Base-by-base conservation (phyloP, 1,284 basidiomycete species). In the Puccinia sorghi region DNA sequence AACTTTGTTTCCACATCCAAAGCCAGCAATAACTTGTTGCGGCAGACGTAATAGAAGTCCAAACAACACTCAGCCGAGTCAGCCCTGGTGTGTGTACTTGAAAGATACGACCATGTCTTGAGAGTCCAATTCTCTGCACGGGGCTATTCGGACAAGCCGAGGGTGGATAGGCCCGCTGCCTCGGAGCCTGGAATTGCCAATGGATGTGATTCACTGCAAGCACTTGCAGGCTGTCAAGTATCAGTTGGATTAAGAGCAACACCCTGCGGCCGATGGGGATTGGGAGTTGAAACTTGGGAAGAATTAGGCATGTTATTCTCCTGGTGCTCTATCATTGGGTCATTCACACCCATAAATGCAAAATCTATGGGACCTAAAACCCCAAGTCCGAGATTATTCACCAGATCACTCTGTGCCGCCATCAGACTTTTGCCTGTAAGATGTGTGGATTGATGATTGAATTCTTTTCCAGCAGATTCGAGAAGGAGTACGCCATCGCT, bases 401-500 rank as follows among this genome's bases (percentile, higher is more conserved):
- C 81, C 25, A 84, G 83, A 67, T 85, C 84, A 72, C 84, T 83
- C 64, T 86, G 85, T 3, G 85, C 85, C 41, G 83, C 83, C 5
- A 84, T 83, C 8, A 86, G 82, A 9, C 84, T 84, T 56, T 85
- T 84, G 5, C 82, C 81, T 2, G 83, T 83, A 1, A 80, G 80
- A 39, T 80, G 71, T 39, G 82, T 82, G n/a, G 83, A 82, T 39
- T 78, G 79, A 41, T 83, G 80, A 66, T 84, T 82, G 81, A 84
- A 86, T 80, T 86, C 85, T 46, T 83, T 84, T n/a, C 85, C 85
- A 3, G 85, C 84, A 1, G 83, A 84, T 3, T 83, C 82, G 11
- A 86, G 82, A 0, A 86, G 83, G 71, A 85, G 84, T 11, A 82
- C 81, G n/a, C 85, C 85, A 2, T 84, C 84, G 2, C 82, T 61